Percentiles rank a stretch among this genome's conserved stretches.
These are phyloP conservation scores for Blastocystis sp. DNA, from an alignment of 352 stramenopile genomes.

Conservation along the genomic window DNA sequence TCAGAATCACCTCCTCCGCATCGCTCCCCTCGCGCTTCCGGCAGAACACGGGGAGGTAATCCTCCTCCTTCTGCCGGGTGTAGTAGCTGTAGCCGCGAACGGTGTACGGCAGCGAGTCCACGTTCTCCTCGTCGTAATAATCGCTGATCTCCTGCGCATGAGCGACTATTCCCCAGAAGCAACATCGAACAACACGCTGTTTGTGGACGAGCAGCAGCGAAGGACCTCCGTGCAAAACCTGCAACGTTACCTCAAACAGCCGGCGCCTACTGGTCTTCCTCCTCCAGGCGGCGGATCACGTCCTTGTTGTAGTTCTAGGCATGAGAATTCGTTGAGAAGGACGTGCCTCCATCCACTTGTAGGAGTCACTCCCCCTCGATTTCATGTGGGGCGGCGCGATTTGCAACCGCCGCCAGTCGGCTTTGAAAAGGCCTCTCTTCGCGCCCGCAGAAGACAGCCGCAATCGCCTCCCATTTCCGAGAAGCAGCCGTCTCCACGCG, in stretches of 20 bases:
- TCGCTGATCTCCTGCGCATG: slow-evolving; percentile 17
- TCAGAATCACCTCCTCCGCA: slow-evolving; percentile 45
- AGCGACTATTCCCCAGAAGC: background rate
- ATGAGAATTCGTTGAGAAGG: background rate
- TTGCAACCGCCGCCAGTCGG: background rate
- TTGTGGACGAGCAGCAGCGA: slow-evolving; percentile 14
- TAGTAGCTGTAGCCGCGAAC: slow-evolving; percentile 61
- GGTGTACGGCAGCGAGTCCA: slow-evolving; percentile 29
- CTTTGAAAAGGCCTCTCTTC: background rate
- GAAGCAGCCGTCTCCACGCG: background rate
- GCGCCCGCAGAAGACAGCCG: background rate
- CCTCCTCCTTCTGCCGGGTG: background rate
- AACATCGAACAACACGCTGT: background rate
- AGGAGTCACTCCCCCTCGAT: background rate
- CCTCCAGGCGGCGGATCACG: slow-evolving; percentile 23
- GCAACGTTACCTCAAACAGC: background rate
- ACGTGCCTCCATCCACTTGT: slow-evolving; percentile 64
- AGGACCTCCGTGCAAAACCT: slow-evolving; percentile 46
- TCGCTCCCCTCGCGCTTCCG: slow-evolving; percentile 40
- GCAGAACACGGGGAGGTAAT: slow-evolving; percentile 62
- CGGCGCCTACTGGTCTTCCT: slow-evolving; percentile 32
- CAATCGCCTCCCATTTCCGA: background rate
- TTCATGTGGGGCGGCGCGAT: background rate
- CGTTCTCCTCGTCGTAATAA: slow-evolving; percentile 36
- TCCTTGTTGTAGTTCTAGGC: slow-evolving; percentile 40